A percentile compares a stretch with the other conserved stretches of the same genome.
These are phyloP conservation scores for Chrysanthemum seticuspe DNA, from an alignment of 129 eudicot species.

Conservation along the genomic window DNA sequence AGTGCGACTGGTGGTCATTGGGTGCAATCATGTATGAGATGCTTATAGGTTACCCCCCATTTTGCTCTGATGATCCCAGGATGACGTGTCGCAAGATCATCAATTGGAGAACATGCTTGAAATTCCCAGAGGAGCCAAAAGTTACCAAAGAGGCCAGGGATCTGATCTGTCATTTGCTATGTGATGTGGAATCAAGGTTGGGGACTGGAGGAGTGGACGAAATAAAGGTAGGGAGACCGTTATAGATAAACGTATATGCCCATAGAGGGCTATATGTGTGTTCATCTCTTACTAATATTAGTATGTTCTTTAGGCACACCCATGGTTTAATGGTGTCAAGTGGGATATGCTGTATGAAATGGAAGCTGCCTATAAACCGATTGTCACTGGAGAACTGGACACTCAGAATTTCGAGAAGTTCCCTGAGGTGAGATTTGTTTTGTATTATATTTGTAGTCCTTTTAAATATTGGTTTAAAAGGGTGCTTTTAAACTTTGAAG, in stretches of 20 bases:
- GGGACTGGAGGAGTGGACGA: constrained; percentile 91
- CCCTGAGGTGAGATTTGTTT: constrained; percentile 52
- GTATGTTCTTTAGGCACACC: constrained; percentile 52
- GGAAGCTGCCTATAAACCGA: constrained; percentile 94
- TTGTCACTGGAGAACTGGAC: constrained; percentile 80
- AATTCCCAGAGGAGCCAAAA: constrained; percentile 85
- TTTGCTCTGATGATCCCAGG: constrained; percentile 94
- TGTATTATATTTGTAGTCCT: background rate
- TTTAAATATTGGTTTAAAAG: background rate
- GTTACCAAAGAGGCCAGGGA: constrained; percentile 72
- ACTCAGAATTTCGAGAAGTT: constrained; percentile 93
- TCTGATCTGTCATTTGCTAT: constrained; percentile 67
- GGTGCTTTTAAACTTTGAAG: constrained; percentile 14
- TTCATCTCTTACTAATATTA: background rate
- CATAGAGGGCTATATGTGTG: background rate
- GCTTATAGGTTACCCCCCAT: constrained; percentile 95
- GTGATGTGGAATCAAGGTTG: constrained; percentile 80
- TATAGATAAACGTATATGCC: constrained; percentile 1
- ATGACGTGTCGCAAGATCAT: constrained; percentile 88
- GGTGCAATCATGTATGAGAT: constrained; percentile 92
- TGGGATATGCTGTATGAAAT: constrained; percentile 81
- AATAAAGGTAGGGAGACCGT: constrained; percentile 53
- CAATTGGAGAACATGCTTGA: constrained; percentile 88
- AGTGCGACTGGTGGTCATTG: constrained; percentile 96
- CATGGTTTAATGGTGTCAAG: constrained; percentile 64